A percentile compares a stretch with the other conserved stretches of the same genome.
These are phyloP conservation scores for Debaryomyces maramus DNA, from an alignment of 805 yeast genomes.

Conservation along the genomic window DNA sequence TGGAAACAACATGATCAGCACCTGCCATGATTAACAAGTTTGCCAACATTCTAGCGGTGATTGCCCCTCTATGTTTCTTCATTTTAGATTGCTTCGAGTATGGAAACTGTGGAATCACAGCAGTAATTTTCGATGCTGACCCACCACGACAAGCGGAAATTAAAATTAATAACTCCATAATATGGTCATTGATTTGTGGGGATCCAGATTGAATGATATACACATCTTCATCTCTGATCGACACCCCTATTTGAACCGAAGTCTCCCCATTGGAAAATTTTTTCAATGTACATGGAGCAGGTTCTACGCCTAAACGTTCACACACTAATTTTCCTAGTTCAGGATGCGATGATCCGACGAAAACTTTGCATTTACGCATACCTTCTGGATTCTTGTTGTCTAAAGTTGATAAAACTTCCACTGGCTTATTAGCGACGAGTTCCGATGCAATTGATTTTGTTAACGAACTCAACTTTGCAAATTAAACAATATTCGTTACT, in stretches of 20 bases:
- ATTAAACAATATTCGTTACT: background rate
- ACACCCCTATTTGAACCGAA: slow-evolving; percentile 89
- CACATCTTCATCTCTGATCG: slow-evolving; percentile 96
- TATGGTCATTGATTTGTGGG: slow-evolving; percentile 84
- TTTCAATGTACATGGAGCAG: slow-evolving; percentile 88
- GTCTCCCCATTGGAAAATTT: slow-evolving; percentile 98
- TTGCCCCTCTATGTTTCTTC: slow-evolving; percentile 99
- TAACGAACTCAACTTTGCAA: slow-evolving; percentile 5
- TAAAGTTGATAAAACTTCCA: slow-evolving; percentile 1
- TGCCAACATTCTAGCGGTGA: slow-evolving; percentile 97
- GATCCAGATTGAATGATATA: slow-evolving; percentile 89
- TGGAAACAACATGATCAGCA: slow-evolving; percentile 96
- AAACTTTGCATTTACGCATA: slow-evolving; percentile 97
- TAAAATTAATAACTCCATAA: slow-evolving; percentile 91
- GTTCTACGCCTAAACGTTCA: slow-evolving; percentile 84
- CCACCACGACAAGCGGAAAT: slow-evolving; percentile 97
- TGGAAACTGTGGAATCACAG: slow-evolving; percentile 97
- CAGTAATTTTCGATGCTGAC: slow-evolving; percentile 95
- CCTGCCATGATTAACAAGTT: slow-evolving; percentile 96
- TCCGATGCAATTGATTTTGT: slow-evolving; percentile 3
- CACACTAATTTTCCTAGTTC: slow-evolving; percentile 90
- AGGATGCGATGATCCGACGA: slow-evolving; percentile 96
- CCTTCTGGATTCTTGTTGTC: slow-evolving; percentile 3
- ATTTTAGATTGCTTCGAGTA: slow-evolving; percentile 96
- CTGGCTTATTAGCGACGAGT: slow-evolving; percentile 1